phyloP scores from a whole-genome alignment of 805 yeast species.

The Ogataea angusta region DNA sequence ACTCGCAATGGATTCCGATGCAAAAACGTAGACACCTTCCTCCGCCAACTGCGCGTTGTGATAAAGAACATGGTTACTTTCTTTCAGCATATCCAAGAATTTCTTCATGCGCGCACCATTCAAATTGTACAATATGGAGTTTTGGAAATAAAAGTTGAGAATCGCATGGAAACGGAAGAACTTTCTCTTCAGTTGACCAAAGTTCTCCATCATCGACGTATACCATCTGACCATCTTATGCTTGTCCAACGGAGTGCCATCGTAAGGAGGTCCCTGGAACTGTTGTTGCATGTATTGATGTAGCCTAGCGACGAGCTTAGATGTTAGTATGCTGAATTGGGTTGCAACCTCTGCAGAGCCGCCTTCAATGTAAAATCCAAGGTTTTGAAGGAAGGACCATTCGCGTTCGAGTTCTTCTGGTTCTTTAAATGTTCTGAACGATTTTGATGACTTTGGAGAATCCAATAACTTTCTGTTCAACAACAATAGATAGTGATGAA shows the following conservation, averaged over 20 bases:
- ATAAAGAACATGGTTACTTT: slow-evolving; percentile 71
- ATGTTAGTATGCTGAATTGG: slow-evolving; percentile 63
- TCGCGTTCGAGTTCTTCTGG: slow-evolving; percentile 85
- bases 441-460: slow-evolving; percentile 56
- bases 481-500: slow-evolving; percentile 65
- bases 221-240: slow-evolving; percentile 61
- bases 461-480: slow-evolving; percentile 76
- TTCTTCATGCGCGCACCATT: slow-evolving; percentile 46
- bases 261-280: slow-evolving; percentile 55
- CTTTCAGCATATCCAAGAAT: slow-evolving; percentile 55
- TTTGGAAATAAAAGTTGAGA: slow-evolving; percentile 67
- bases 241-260: slow-evolving; percentile 31
- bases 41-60: slow-evolving; percentile 64
- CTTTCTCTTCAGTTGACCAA: slow-evolving; percentile 76
- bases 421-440: slow-evolving; percentile 82
- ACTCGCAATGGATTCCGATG: slow-evolving; percentile 53
- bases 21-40: slow-evolving; percentile 77
- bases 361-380: slow-evolving; percentile 76
- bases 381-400: slow-evolving; percentile 72
- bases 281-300: slow-evolving; percentile 71
- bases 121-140: slow-evolving; percentile 60
- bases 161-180: slow-evolving; percentile 72
- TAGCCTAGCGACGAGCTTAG: slow-evolving; percentile 65
- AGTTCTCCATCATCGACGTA: slow-evolving; percentile 61
- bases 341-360: slow-evolving; percentile 81